These are phyloP conservation scores for Calonectria pseudoturangicola DNA, from an alignment of 2,329 filamentous ascomycete species.

Conservation along the genomic window DNA sequence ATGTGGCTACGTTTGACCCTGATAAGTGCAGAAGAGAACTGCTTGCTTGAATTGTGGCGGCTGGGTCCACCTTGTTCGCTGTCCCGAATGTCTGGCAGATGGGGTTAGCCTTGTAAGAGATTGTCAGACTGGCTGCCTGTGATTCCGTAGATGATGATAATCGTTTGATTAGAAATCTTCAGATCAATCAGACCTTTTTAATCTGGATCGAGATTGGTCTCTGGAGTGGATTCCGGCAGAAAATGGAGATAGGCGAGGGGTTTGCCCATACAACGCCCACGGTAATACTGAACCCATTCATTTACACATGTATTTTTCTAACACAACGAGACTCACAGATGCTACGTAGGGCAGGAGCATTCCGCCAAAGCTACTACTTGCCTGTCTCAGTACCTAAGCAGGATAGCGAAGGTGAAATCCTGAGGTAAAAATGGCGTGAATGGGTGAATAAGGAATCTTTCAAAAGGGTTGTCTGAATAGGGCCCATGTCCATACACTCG, in stretches of 20 bases:
- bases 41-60: not conserved
- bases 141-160: not conserved
- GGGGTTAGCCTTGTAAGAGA: not conserved
- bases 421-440: not conserved
- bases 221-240: not conserved
- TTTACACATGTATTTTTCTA: not conserved
- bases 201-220: not conserved
- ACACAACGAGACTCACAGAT: not conserved
- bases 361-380: not conserved
- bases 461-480: not conserved
- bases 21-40: not conserved
- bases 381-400: not conserved
- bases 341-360: not conserved
- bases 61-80: not conserved
- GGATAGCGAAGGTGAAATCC: not conserved
- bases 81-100: not conserved
- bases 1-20: not conserved
- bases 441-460: not conserved
- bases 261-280: not conserved
- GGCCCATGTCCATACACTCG: not conserved
- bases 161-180: not conserved
- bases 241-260: not conserved
- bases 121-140: not conserved
- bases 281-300: not conserved
- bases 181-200: not conserved